These are phyloP conservation scores for Alternaria sp. DNA, from an alignment of 2,329 filamentous ascomycete genomes.

Conservation along the genomic window DNA sequence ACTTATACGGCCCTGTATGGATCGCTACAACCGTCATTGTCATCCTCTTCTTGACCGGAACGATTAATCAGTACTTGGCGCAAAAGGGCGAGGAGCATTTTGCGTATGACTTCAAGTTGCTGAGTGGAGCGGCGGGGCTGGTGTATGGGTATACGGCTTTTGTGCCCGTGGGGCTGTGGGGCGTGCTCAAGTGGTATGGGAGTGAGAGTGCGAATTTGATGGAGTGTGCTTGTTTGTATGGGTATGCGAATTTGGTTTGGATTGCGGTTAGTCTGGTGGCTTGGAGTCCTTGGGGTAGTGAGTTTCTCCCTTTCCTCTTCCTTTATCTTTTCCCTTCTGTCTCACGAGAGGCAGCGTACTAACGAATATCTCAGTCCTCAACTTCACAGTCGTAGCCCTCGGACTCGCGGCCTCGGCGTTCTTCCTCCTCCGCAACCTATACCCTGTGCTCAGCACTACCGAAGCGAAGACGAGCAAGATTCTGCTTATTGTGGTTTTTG, in stretches of 20 bases:
- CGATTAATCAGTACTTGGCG: slow-evolving; percentile 88
- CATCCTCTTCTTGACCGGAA: slow-evolving; percentile 93
- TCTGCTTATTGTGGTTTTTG: slow-evolving; percentile 81
- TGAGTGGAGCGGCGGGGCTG: slow-evolving; percentile 89
- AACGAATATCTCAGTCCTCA: slow-evolving; percentile 63
- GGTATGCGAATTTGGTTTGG: slow-evolving; percentile 97
- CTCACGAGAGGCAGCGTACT: not conserved
- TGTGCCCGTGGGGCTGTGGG: slow-evolving; percentile 85
- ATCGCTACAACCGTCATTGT: slow-evolving; percentile 97
- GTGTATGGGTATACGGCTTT: slow-evolving; percentile 90
- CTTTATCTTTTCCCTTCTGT: too few species aligned
- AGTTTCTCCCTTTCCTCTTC: slow-evolving; percentile 19
- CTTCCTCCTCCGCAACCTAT: slow-evolving; percentile 51
- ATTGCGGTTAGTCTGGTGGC: slow-evolving; percentile 90
- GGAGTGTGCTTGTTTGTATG: slow-evolving; percentile 95
- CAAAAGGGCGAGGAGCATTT: slow-evolving; percentile 73
- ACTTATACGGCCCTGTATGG: slow-evolving; percentile 97
- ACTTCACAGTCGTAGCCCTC: slow-evolving; percentile 90
- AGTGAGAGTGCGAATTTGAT: slow-evolving; percentile 91
- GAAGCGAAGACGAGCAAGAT: slow-evolving; percentile 91
- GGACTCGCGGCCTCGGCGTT: slow-evolving; percentile 48
- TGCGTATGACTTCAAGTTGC: slow-evolving; percentile 86
- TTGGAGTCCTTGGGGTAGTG: slow-evolving; percentile 79
- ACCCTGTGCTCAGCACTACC: slow-evolving; percentile 87
- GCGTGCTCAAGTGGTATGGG: slow-evolving; percentile 90